Percentiles rank a stretch among this genome's conserved stretches.
phyloP scores from a whole-genome alignment of 305 asterid species.

The Fraxinus latifolia region DNA sequence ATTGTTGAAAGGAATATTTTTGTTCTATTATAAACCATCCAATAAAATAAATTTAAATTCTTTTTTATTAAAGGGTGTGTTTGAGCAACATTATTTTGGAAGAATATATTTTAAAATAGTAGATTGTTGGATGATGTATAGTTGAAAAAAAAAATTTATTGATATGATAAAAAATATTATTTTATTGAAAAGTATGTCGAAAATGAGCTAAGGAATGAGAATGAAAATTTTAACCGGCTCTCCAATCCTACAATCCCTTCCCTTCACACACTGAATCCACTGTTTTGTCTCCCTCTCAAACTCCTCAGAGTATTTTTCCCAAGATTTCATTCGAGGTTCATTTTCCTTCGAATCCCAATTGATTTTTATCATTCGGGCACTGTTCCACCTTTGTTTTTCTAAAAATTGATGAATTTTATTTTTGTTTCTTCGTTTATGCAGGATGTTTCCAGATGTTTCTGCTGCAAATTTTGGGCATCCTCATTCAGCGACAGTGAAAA shows the following conservation, averaged over 20 bases:
- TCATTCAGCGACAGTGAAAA: constrained; percentile 19
- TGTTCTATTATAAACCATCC: neutral
- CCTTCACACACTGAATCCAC: neutral
- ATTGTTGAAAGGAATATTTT: no score
- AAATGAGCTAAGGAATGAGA: no score
- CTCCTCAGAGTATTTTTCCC: neutral
- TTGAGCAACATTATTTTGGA: no score
- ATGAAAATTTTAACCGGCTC: no score
- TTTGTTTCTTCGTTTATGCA: constrained; percentile 13
- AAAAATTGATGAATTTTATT: constrained; percentile 24
- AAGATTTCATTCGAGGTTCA: constrained; percentile 3
- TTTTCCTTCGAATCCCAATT: neutral
- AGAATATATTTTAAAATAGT: no score
- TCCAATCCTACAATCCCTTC: neutral
- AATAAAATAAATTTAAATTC: no score
- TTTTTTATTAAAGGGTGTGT: no score
- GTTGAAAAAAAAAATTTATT: no score
- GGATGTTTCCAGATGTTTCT: constrained; percentile 19
- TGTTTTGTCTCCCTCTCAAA: neutral
- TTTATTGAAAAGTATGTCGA: no score
- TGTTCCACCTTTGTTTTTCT: constrained; percentile 20
- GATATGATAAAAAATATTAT: no score
- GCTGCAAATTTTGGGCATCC: neutral
- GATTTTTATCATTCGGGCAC: neutral
- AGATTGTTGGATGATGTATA: no score